phyloP scores from a whole-genome alignment of 768 basidiomycete genomes.

The Termitomyces heimii region DNA sequence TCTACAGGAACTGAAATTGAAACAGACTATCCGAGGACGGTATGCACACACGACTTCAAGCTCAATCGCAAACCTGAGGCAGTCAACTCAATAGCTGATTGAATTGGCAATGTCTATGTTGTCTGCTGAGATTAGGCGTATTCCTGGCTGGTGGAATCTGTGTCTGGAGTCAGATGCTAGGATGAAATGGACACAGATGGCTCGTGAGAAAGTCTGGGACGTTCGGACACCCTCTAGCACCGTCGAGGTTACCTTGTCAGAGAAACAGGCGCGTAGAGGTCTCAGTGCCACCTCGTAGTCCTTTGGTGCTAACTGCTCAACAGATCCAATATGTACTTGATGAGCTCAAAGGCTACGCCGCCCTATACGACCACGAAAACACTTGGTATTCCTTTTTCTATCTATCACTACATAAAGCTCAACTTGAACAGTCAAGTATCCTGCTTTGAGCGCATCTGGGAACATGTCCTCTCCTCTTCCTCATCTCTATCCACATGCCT shows the following conservation, averaged over 20 bases:
- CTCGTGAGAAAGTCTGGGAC: slow-evolving; percentile 20
- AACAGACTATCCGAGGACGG: slow-evolving; percentile 44
- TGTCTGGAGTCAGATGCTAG: slow-evolving; percentile 20
- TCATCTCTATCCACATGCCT: slow-evolving; percentile 15
- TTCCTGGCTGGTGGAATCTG: slow-evolving; percentile 35
- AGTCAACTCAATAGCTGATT: slow-evolving; percentile 24
- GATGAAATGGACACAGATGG: slow-evolving; percentile 26
- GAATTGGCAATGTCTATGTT: slow-evolving; percentile 46
- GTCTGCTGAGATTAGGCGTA: slow-evolving; percentile 36
- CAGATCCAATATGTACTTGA: slow-evolving; percentile 44
- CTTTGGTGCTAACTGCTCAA: neutral
- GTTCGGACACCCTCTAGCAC: slow-evolving; percentile 29
- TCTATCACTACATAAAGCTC: neutral
- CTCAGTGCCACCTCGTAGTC: neutral
- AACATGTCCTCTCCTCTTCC: slow-evolving; percentile 22
- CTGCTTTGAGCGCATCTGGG: slow-evolving; percentile 54
- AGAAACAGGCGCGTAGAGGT: slow-evolving; percentile 28
- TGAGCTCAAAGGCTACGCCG: slow-evolving; percentile 40
- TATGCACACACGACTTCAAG: slow-evolving; percentile 16
- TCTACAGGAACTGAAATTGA: neutral
- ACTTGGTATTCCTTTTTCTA: slow-evolving; percentile 25
- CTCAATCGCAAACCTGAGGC: neutral
- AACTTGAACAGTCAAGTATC: slow-evolving; percentile 38
- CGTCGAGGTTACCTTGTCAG: slow-evolving; percentile 27
- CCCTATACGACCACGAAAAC: slow-evolving; percentile 29